Evolutionary conservation across 2,329 filamentous ascomycete species (phyloP).

Genomic region (Macrophomina pseudophaseolina): DNA sequence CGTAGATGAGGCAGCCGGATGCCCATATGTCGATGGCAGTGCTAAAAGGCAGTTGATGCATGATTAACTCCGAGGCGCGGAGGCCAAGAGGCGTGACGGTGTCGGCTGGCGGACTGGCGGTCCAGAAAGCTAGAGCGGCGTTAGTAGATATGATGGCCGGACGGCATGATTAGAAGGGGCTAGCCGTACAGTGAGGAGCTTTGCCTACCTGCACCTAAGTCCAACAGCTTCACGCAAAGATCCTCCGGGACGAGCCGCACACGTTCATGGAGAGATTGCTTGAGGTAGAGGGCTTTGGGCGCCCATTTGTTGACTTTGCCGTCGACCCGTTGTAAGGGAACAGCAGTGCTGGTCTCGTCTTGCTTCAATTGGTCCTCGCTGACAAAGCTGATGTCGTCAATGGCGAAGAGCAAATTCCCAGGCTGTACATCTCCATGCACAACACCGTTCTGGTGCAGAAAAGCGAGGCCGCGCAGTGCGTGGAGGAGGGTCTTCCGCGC

Average conservation of each 20-base stretch:
- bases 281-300: neutral
- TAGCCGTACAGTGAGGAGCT: too few relatives aligned
- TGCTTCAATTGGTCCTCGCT: neutral
- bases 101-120: neutral
- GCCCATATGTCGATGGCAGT: neutral
- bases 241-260: neutral
- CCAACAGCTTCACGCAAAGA: neutral
- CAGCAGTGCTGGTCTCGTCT: neutral
- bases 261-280: neutral
- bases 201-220: neutral
- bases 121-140: neutral
- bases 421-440: neutral
- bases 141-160: too few relatives aligned
- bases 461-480: neutral
- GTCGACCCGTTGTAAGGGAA: neutral
- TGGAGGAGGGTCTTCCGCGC: neutral
- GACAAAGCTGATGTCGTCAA: neutral
- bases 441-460: neutral
- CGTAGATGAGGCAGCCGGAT: neutral
- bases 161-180: too few relatives aligned
- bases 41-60: neutral
- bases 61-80: neutral
- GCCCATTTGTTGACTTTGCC: neutral
- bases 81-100: neutral
- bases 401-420: neutral